These are phyloP conservation scores for Staphylotrichum tortipilum DNA, from an alignment of 495 filamentous ascomycete genomes.

Conservation along the genomic window DNA sequence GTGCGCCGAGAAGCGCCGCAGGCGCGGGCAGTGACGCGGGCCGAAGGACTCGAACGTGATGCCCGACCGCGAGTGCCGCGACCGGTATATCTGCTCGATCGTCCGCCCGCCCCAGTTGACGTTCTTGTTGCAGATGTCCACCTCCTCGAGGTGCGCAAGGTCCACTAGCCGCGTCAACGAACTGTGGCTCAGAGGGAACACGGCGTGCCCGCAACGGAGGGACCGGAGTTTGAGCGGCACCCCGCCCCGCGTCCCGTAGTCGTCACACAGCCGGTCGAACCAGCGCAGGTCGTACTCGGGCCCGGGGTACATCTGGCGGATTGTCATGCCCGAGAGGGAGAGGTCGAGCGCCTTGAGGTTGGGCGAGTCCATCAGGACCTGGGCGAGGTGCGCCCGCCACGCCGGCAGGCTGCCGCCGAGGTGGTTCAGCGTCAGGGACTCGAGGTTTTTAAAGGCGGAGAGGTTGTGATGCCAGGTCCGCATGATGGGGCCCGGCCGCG, in stretches of 20 bases:
- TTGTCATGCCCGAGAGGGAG: neutral
- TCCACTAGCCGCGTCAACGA: neutral
- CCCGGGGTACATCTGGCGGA: neutral
- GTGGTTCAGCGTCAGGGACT: neutral
- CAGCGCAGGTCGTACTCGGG: neutral
- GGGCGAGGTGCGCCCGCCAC: neutral
- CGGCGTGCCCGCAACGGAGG: neutral
- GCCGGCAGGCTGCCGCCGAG: neutral
- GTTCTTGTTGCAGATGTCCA: neutral
- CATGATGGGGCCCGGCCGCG: neutral
- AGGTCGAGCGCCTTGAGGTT: neutral
- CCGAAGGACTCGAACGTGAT: neutral
- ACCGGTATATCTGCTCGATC: neutral
- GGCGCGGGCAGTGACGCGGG: neutral
- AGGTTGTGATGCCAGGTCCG: neutral
- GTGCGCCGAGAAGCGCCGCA: neutral
- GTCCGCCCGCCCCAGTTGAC: neutral
- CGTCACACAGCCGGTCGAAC: neutral
- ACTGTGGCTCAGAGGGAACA: neutral
- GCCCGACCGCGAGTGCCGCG: neutral
- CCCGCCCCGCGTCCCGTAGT: neutral
- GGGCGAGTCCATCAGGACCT: neutral
- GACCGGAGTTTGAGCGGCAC: neutral
- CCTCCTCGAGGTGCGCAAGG: neutral
- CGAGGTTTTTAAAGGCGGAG: neutral